These are phyloP conservation scores for Eremochloa ophiuroides DNA, from an alignment of 176 grass and related monocot genomes.

Conservation along the genomic window DNA sequence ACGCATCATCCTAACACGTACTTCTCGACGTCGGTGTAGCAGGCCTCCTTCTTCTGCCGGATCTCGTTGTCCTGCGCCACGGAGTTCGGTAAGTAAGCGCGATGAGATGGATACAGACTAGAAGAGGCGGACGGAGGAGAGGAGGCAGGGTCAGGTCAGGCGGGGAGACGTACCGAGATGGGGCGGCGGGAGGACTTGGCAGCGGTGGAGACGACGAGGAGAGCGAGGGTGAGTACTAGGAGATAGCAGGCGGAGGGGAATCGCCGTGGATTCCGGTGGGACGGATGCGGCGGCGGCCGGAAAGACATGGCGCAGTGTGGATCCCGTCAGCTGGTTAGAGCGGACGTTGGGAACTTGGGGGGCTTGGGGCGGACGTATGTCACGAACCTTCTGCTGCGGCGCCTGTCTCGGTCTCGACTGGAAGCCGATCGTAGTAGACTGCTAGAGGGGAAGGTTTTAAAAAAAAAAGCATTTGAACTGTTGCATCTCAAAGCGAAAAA, in stretches of 20 bases:
- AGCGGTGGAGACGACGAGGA: slow-evolving; percentile 28
- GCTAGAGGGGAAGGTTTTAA: too few relatives aligned
- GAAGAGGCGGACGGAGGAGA: background rate
- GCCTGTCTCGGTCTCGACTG: background rate
- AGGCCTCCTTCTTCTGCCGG: slow-evolving; percentile 70
- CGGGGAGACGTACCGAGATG: slow-evolving; percentile 47
- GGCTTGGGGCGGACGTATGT: too few relatives aligned
- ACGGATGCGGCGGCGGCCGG: background rate
- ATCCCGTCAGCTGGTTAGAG: slow-evolving; percentile 1
- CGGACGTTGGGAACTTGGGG: background rate
- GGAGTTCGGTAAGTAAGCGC: background rate
- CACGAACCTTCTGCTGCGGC: too few relatives aligned
- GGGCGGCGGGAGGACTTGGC: slow-evolving; percentile 67
- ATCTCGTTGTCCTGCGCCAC: slow-evolving; percentile 65
- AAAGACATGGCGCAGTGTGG: slow-evolving; percentile 32
- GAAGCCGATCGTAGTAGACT: background rate
- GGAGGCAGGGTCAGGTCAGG: background rate
- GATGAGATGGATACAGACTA: background rate
- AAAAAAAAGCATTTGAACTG: background rate
- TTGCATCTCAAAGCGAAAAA: background rate
- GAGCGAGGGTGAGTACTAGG: slow-evolving; percentile 32
- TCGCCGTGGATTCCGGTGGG: slow-evolving; percentile 13
- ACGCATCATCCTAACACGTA: slow-evolving; percentile 13
- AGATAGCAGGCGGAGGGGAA: slow-evolving; percentile 6
- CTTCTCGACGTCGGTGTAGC: slow-evolving; percentile 95